Evolutionary conservation across 495 filamentous ascomycete genomes (phyloP).

Genomic region (Neurospora sublineolata): DNA sequence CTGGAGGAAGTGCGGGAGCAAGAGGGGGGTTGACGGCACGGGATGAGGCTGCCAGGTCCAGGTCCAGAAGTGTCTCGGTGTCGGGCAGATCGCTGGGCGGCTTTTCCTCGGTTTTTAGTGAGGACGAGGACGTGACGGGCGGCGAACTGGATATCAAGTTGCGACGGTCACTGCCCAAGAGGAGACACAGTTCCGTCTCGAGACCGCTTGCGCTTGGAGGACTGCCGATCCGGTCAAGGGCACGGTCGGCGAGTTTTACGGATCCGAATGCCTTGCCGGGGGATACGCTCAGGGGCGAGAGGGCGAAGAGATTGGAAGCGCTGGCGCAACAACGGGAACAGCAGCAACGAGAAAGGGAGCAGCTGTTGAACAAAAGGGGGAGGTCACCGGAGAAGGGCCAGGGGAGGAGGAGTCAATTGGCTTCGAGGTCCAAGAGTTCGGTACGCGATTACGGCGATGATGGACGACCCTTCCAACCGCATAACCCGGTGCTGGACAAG

Average conservation of each 20-base stretch:
- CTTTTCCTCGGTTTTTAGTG: neutral
- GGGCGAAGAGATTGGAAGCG: neutral
- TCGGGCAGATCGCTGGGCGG: neutral
- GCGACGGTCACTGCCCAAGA: neutral
- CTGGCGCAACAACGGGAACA: neutral
- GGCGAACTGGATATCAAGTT: neutral
- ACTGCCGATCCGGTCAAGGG: neutral
- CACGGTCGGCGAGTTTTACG: neutral
- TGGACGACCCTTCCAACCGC: slow-evolving; percentile 2
- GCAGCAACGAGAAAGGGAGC: neutral
- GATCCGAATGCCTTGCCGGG: neutral
- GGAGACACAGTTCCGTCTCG: neutral
- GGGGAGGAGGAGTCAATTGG: neutral
- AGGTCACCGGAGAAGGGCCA: neutral
- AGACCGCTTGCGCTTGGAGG: neutral
- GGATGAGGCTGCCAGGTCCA: neutral
- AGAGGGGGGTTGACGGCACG: neutral
- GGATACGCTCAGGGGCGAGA: neutral
- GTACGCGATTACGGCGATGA: neutral
- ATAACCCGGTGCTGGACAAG: slow-evolving; percentile 5
- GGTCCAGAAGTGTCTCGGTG: neutral
- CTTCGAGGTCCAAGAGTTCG: neutral
- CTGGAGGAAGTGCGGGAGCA: neutral
- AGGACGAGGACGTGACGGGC: neutral
- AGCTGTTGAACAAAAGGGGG: neutral